Percentiles rank a stretch among this genome's conserved stretches.
These are phyloP conservation scores for Coniferiporia sulphurascens DNA, from an alignment of 1,284 basidiomycete species.

Conservation along the genomic window DNA sequence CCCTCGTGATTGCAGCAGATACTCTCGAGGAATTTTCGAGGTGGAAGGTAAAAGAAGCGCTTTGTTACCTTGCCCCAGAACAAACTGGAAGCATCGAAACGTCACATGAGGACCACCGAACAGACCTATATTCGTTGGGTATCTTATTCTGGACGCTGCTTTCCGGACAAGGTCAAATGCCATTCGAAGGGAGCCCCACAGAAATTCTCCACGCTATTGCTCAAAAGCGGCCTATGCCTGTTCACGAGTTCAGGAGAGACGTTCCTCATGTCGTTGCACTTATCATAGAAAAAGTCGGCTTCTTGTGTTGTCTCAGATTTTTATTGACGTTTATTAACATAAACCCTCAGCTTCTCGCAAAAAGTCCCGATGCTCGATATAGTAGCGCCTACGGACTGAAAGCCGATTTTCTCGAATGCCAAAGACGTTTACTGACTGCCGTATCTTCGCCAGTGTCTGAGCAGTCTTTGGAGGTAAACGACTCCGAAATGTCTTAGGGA, in stretches of 20 bases:
- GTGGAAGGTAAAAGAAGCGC: constrained; percentile 63
- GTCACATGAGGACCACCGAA: constrained; percentile 62
- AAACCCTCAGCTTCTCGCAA: constrained; percentile 48
- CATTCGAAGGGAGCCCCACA: constrained; percentile 64
- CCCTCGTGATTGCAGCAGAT: constrained; percentile 52
- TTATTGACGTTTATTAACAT: not conserved
- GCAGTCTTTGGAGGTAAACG: constrained; percentile 48
- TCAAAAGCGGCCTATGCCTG: constrained; percentile 64
- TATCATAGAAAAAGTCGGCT: constrained; percentile 59
- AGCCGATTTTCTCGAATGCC: constrained; percentile 60
- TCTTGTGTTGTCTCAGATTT: not conserved
- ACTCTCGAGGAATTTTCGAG: constrained; percentile 57
- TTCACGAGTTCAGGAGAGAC: constrained; percentile 68
- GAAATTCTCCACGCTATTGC: constrained; percentile 65
- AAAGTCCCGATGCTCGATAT: constrained; percentile 60
- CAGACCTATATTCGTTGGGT: constrained; percentile 66
- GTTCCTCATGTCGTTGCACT: constrained; percentile 64
- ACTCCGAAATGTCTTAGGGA: constrained; percentile 5
- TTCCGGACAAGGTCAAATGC: constrained; percentile 62
- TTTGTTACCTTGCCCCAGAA: constrained; percentile 69
- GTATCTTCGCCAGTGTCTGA: constrained; percentile 52
- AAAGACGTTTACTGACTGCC: constrained; percentile 51
- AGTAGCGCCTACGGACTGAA: constrained; percentile 66
- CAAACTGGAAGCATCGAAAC: constrained; percentile 69
- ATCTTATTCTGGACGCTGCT: constrained; percentile 66